phyloP scores from a whole-genome alignment of 106 monocot species.

The Platanthera zijinensis region DNA sequence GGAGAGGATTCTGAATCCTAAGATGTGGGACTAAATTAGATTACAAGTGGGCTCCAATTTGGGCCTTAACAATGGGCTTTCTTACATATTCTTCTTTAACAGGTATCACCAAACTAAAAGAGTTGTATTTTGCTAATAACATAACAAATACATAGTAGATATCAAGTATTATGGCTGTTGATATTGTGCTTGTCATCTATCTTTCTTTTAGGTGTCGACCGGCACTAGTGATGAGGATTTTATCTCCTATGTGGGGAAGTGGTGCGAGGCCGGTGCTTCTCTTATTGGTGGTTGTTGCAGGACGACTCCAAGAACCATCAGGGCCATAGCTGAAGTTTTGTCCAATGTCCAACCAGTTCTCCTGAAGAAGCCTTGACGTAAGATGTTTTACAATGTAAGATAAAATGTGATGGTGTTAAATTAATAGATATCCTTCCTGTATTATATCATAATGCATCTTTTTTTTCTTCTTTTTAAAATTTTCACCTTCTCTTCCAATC shows the following conservation, averaged over 20 bases:
- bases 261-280: constrained; percentile 71
- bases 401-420: not conserved
- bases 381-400: not conserved
- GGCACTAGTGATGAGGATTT: constrained; percentile 73
- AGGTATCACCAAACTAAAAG: too few species aligned
- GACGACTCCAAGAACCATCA: constrained; percentile 78
- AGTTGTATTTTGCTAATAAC: too few species aligned
- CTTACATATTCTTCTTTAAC: too few species aligned
- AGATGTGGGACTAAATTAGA: too few species aligned
- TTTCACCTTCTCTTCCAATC: not conserved
- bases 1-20: too few species aligned
- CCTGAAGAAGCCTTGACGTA: not conserved
- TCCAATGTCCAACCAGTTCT: not conserved
- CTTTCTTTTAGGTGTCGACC: constrained; percentile 14
- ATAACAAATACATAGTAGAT: too few species aligned
- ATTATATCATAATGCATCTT: not conserved
- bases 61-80: too few species aligned
- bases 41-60: too few species aligned
- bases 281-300: constrained; percentile 90
- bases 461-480: not conserved
- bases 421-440: not conserved
- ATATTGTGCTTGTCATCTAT: not conserved
- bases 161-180: not conserved
- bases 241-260: constrained; percentile 66
- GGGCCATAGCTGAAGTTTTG: constrained; percentile 50